phyloP scores from a whole-genome alignment of 495 filamentous ascomycete species.

The Diplogelasinospora grovesii region DNA sequence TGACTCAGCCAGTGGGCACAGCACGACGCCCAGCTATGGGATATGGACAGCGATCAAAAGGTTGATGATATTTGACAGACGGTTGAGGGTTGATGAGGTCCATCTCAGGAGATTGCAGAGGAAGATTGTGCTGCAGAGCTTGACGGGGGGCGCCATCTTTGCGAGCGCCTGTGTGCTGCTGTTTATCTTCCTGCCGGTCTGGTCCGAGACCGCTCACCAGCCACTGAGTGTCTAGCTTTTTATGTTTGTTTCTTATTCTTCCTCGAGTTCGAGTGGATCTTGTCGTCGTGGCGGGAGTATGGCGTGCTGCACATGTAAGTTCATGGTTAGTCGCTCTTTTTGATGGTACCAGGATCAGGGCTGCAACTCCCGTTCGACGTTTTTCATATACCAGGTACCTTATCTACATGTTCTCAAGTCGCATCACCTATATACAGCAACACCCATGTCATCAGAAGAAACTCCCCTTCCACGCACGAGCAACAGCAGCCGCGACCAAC shows the following conservation, averaged over 20 bases:
- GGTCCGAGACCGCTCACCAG: conserved; percentile 24
- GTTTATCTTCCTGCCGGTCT: conserved; percentile 35
- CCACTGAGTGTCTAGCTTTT: neutral
- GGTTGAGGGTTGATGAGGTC: conserved; percentile 34
- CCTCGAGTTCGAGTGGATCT: too few relatives aligned
- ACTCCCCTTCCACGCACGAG: conserved; percentile 27
- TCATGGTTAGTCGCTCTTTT: too few relatives aligned
- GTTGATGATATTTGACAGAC: conserved; percentile 39
- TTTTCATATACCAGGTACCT: too few relatives aligned
- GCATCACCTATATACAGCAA: too few relatives aligned
- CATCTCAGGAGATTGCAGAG: conserved; percentile 31
- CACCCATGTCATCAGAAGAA: conserved; percentile 21
- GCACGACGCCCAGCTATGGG: too few relatives aligned
- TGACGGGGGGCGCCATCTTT: conserved; percentile 30
- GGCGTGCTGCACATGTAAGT: too few relatives aligned
- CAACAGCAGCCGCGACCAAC: conserved; percentile 35
- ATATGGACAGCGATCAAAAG: too few relatives aligned
- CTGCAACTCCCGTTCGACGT: too few relatives aligned
- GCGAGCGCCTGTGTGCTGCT: conserved; percentile 26
- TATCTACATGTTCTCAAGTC: too few relatives aligned
- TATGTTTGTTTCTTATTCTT: neutral
- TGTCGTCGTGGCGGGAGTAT: too few relatives aligned
- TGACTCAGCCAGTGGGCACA: too few relatives aligned
- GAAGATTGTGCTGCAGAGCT: conserved; percentile 36
- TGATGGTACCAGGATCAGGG: too few relatives aligned